Evolutionary conservation across 345 rosid genomes (phyloP).

Genomic region (Cardamine resedifolia): DNA sequence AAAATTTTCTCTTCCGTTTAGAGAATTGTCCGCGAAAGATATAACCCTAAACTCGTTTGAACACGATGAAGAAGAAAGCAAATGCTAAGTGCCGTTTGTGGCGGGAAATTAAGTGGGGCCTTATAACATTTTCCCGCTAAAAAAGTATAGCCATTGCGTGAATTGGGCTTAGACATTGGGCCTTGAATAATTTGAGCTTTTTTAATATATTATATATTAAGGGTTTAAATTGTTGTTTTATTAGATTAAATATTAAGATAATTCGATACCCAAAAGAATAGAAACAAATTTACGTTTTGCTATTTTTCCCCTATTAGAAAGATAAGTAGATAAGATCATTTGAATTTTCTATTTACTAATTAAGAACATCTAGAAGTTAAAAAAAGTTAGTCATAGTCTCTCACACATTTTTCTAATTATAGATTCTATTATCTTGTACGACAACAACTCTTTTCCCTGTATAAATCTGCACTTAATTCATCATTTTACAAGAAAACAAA

Average conservation of each 20-base stretch:
- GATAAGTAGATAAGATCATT: neutral
- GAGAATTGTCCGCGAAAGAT: neutral
- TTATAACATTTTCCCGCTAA: constrained; percentile 28
- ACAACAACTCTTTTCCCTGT: neutral
- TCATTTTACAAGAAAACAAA: neutral
- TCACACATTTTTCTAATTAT: neutral
- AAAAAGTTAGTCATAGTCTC: neutral
- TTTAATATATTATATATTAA: neutral
- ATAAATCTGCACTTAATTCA: neutral
- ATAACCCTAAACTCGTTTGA: constrained; percentile 28
- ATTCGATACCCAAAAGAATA: neutral
- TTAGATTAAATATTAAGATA: neutral
- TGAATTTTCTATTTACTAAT: neutral
- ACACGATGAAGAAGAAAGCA: neutral
- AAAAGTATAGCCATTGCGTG: neutral
- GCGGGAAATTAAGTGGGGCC: constrained; percentile 37
- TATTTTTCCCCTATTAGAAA: neutral
- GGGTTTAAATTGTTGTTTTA: neutral
- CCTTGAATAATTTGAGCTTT: neutral
- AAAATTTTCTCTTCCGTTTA: neutral
- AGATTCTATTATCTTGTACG: neutral
- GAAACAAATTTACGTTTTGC: neutral
- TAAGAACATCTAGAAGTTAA: neutral
- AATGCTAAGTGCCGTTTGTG: constrained; percentile 17
- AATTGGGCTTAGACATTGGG: constrained; percentile 13